phyloP scores from a whole-genome alignment of 192 early-diverging fungal species.

The Entomortierella parvispora region DNA sequence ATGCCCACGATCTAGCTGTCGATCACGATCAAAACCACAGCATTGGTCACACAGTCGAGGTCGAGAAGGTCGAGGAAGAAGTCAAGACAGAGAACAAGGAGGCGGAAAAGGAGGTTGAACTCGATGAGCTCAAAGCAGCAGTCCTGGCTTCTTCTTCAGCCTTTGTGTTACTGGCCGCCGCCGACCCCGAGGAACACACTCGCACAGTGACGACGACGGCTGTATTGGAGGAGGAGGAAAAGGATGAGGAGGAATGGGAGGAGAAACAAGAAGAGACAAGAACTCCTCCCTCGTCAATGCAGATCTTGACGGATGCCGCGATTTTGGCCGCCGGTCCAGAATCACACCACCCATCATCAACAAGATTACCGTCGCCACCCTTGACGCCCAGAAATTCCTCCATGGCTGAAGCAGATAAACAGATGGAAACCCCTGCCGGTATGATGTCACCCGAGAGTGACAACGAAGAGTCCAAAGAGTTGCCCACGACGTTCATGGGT shows the following conservation, averaged over 20 bases:
- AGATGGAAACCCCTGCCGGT: too few species aligned
- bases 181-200: neutral
- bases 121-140: neutral
- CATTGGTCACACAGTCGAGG: too few species aligned
- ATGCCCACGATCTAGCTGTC: too few species aligned
- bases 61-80: too few species aligned
- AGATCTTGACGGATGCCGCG: slow-evolving; percentile 10
- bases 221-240: neutral
- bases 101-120: too few species aligned
- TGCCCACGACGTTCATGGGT: neutral
- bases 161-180: neutral
- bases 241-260: neutral
- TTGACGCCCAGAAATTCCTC: slow-evolving; percentile 19
- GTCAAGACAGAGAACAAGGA: too few species aligned
- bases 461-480: neutral
- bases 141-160: neutral
- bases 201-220: neutral
- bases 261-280: neutral
- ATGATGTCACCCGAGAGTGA: neutral
- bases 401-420: neutral
- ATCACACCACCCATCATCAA: neutral
- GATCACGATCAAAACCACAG: too few species aligned
- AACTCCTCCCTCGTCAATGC: slow-evolving; percentile 7
- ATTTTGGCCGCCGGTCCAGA: neutral
- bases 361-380: slow-evolving; percentile 43